These are phyloP conservation scores for Boechera divaricarpa DNA, from an alignment of 345 rosid genomes.

Conservation along the genomic window DNA sequence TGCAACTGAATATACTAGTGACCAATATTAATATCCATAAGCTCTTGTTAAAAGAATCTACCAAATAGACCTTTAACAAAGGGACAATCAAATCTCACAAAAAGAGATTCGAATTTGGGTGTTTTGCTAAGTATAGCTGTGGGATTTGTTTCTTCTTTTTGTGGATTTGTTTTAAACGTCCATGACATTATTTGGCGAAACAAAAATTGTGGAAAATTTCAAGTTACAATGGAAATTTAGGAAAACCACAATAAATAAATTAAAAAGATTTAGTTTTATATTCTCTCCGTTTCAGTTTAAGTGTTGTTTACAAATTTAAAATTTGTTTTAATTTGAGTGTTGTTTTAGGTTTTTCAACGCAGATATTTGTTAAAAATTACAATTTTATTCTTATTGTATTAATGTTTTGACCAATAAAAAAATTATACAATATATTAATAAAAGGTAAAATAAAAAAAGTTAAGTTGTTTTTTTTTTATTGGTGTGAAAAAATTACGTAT, in stretches of 20 bases:
- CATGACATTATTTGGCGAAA: not conserved
- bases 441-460: too few relatives aligned
- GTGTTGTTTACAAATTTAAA: too few relatives aligned
- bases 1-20: not conserved
- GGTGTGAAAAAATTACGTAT: too few relatives aligned
- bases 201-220: not conserved
- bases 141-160: not conserved
- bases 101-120: constrained; percentile 18
- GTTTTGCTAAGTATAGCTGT: constrained; percentile 5
- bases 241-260: not conserved
- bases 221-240: not conserved
- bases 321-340: too few relatives aligned
- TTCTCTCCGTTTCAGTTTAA: too few relatives aligned
- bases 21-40: not conserved
- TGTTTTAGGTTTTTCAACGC: too few relatives aligned
- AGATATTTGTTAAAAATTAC: too few relatives aligned
- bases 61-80: constrained; percentile 3
- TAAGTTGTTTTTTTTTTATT: too few relatives aligned
- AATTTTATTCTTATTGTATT: too few relatives aligned
- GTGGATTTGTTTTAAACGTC: not conserved
- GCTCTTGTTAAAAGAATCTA: not conserved
- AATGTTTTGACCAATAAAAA: too few relatives aligned
- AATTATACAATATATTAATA: too few relatives aligned
- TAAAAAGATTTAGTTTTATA: too few relatives aligned
- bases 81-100: not conserved